Evolutionary conservation across 768 basidiomycete species (phyloP), one percentile per base, ranked within the genome.

Genomic region (Boletellus ananiceps): DNA sequence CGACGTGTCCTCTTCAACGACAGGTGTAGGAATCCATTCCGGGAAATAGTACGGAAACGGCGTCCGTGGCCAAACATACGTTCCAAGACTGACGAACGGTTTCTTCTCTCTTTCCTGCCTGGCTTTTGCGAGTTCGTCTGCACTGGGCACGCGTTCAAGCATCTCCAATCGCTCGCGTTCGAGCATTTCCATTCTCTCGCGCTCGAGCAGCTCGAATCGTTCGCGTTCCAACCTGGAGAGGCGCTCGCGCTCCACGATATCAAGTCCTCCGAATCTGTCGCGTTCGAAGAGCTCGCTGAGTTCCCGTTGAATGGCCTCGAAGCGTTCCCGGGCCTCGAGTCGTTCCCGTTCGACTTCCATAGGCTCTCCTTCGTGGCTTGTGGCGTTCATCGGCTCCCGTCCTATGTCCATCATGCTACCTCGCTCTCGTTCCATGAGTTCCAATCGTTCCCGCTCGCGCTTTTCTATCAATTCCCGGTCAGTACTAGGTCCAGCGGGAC

Each of bases 21-120:
- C 15, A 8, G 65, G 65, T 2, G 61, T 52, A 36, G 65, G 63
- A 39, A 68, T 65, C 57, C 62, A 60, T 33, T 69, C 66, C 19
- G 66, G 67, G 40, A 66, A 69, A 34, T 68, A 68, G 16, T 67
- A 69, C 27, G 66, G 66, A 23, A 69, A 68, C 8, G 66, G 60
- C 11, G 61, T 56, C 46, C 64, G 56, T 39, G 67, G 60, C 62
- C 64, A 66, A 27, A 62, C 59, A 50, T 63, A 64, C 11, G 58
- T 64, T 39, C 61, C 62, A 25, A 66, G 60, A 18, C 55, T 58
- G 25, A 66, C 60, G 25, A 62, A 64, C 19, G 61, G 59, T 23
- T 64, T 66, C 36, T 58, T 63, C 47, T 59, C 58, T 41, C 63
- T 58, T 52, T 62, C 56, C 56, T 61, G 56, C 43, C 66, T 62